A percentile compares a stretch with the other conserved stretches of the same genome.
These are phyloP conservation scores for Kondoa subrosea DNA, from an alignment of 768 basidiomycete genomes.

Conservation along the genomic window DNA sequence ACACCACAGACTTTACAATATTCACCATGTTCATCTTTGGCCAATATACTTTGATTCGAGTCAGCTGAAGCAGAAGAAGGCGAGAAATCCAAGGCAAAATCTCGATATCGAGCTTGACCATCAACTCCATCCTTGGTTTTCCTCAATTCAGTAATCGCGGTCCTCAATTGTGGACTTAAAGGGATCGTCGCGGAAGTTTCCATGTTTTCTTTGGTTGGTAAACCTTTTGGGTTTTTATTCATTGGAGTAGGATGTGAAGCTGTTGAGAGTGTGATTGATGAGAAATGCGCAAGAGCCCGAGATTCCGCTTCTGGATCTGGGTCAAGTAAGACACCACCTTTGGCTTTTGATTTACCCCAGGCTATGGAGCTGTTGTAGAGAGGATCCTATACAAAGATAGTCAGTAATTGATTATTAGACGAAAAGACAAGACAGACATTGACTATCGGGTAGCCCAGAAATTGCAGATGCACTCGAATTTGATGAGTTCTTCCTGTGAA, in stretches of 20 bases:
- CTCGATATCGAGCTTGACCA: slow-evolving; percentile 17
- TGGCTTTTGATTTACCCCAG: slow-evolving; percentile 29
- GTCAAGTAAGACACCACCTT: slow-evolving; percentile 23
- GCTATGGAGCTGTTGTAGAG: slow-evolving; percentile 54
- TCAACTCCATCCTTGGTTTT: slow-evolving; percentile 19
- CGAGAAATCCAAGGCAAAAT: slow-evolving; percentile 8
- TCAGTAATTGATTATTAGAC: neutral
- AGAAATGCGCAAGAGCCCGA: neutral
- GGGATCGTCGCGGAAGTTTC: slow-evolving; percentile 11
- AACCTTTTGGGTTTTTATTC: neutral
- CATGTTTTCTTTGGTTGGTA: neutral
- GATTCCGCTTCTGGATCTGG: slow-evolving; percentile 3
- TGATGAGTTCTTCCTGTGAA: slow-evolving; percentile 92
- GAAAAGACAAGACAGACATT: slow-evolving; percentile 46
- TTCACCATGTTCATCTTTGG: slow-evolving; percentile 27
- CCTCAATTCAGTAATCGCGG: slow-evolving; percentile 15
- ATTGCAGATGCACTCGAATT: slow-evolving; percentile 90
- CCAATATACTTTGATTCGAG: neutral
- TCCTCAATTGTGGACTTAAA: slow-evolving; percentile 3
- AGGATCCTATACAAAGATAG: slow-evolving; percentile 33
- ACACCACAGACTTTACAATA: slow-evolving; percentile 86
- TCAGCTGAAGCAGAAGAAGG: slow-evolving; percentile 2
- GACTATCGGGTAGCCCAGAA: slow-evolving; percentile 76
- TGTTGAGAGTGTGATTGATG: neutral
- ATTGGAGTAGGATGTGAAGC: neutral